Percentiles rank a stretch among this genome's conserved stretches.
These are phyloP conservation scores for Barnettozyma californica DNA, from an alignment of 805 yeast species.

Conservation along the genomic window DNA sequence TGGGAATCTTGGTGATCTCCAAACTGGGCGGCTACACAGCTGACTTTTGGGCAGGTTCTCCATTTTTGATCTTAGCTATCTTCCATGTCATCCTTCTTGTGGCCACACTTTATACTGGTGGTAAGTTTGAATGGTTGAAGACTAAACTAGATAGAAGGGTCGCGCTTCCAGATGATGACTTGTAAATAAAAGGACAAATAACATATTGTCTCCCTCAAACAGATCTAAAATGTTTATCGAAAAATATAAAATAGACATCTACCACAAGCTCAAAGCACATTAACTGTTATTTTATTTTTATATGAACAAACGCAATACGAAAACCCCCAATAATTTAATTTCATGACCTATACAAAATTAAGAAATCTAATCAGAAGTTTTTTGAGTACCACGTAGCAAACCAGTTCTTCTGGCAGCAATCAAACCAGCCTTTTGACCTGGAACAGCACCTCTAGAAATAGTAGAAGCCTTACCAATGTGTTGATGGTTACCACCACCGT, in stretches of 20 bases:
- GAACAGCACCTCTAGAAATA: conserved; percentile 97
- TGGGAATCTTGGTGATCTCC: conserved; percentile 57
- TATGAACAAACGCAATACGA: conserved; percentile 19
- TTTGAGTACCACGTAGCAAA: conserved; percentile 99
- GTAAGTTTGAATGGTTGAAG: conserved; percentile 15
- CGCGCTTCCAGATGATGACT: conserved; percentile 9
- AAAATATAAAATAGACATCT: neutral
- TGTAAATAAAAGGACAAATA: conserved; percentile 2
- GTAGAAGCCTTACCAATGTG: conserved; percentile 99
- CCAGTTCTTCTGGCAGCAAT: conserved; percentile 99
- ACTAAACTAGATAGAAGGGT: conserved; percentile 5
- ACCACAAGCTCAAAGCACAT: conserved; percentile 5
- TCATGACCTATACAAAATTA: conserved; percentile 25
- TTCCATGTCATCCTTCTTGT: conserved; percentile 30
- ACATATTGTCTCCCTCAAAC: too few species aligned
- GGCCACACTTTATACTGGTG: conserved; percentile 18
- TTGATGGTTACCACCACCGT: conserved; percentile 99
- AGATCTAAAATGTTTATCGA: too few species aligned
- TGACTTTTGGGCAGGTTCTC: conserved; percentile 52
- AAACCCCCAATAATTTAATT: conserved; percentile 22
- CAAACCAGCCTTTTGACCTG: conserved; percentile 99
- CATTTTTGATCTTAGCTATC: conserved; percentile 48
- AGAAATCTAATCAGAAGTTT: conserved; percentile 63
- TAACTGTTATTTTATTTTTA: conserved; percentile 17
- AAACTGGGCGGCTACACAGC: conserved; percentile 58